Evolutionary conservation across 1,284 basidiomycete genomes (phyloP), one percentile per base, ranked within the genome.

Genomic region (Malassezia brasiliensis): DNA sequence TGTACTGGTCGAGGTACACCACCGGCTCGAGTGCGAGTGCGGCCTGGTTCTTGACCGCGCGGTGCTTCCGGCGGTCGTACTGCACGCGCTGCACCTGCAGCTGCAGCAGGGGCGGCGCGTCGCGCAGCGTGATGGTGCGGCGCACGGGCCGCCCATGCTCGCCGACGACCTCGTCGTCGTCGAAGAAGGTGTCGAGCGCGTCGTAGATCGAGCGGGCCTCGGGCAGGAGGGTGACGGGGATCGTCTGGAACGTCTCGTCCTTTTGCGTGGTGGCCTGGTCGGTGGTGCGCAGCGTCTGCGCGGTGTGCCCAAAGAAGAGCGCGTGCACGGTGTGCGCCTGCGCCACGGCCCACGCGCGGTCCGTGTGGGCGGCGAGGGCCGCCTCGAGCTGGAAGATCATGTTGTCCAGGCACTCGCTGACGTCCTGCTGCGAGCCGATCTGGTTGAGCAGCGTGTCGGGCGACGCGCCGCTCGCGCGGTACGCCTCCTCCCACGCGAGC

Each of bases 381-480:
- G 88, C 86, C 76, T 99, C 91, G 56, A 98, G 88, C 76, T 98
- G 94, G 77, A 94, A 94, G 79, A 98, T 86, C 77, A 93, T 91
- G 68, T 98, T 98, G 77, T 98, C 91, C 83, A 98, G 87, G 75
- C 93, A 96, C 77, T 98, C 93, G 0, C 91, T 87, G 2, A 96
- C 91, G 73, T 98, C 93, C 71, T 98, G 93, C 69, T 98, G 93
- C 62, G 87, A 85, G n/a, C 90, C 90, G 83, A 67, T 52, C 50
- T 68, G 67, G 25, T 30, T 12, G 63, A 74, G 67, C 17, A 71
- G 65, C 17, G 46, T 46, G 8, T 47, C 55, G n/a, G 42, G 41
- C 36, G 15, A 36, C 15, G 10, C 32, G 17, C n/a, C 17, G 38
- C 19, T 20, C 30, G 47, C 39, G 34, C 45, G 14, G 31, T 37